These are phyloP conservation scores for Aspergillus viridinutans DNA, from an alignment of 2,329 filamentous ascomycete species.

Conservation along the genomic window DNA sequence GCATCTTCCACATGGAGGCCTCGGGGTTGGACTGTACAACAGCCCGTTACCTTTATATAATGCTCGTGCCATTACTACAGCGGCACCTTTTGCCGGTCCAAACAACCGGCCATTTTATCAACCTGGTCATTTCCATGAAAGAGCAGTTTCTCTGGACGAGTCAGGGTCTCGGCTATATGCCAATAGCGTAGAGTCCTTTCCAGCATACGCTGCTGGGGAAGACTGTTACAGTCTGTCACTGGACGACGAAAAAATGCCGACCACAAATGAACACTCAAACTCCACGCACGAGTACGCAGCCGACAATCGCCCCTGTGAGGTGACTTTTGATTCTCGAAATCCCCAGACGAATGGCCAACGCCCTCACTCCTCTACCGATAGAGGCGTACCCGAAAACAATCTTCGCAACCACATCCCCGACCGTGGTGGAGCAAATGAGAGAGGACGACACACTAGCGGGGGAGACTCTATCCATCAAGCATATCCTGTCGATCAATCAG, in stretches of 20 bases:
- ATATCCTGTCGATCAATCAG: slow-evolving; percentile 1
- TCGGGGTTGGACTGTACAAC: slow-evolving; percentile 18
- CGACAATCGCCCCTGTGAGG: background rate
- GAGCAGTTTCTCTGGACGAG: background rate
- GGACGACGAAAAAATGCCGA: background rate
- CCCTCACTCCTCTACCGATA: background rate
- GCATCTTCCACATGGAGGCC: slow-evolving; percentile 11
- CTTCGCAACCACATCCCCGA: background rate
- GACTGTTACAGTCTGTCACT: background rate
- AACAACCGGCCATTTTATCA: slow-evolving; percentile 8
- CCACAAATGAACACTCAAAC: background rate
- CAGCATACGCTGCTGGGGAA: background rate
- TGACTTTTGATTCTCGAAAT: background rate
- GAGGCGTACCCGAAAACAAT: background rate
- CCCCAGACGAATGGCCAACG: background rate
- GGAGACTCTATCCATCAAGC: slow-evolving; percentile 10
- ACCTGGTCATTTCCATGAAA: slow-evolving; percentile 1
- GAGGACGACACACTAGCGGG: slow-evolving; percentile 15
- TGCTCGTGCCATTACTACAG: slow-evolving; percentile 6
- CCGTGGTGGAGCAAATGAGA: slow-evolving; percentile 10
- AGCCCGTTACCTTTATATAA: slow-evolving; percentile 17
- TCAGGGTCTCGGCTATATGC: background rate
- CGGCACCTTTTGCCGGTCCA: slow-evolving; percentile 11
- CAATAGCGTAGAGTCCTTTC: background rate
- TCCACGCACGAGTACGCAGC: background rate